A percentile compares a stretch with the other conserved stretches of the same genome.
phyloP scores from a whole-genome alignment of 164 flowering plant genomes.

The Magnolia changhungtana region DNA sequence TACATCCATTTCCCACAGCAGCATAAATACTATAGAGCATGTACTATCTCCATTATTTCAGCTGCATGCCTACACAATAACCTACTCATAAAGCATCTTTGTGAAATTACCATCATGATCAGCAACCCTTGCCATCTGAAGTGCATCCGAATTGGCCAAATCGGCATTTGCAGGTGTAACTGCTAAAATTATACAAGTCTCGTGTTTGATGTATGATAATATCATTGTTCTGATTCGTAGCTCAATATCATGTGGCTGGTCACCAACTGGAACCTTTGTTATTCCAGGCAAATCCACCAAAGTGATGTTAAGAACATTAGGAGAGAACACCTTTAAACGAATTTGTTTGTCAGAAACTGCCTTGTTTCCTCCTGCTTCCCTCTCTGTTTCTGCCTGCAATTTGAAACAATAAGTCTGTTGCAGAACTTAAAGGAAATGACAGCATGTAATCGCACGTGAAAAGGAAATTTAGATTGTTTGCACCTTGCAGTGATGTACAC shows the following conservation, averaged over 20 bases:
- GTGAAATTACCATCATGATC: constrained; percentile 37
- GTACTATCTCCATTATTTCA: background rate
- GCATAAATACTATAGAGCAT: background rate
- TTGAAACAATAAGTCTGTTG: background rate
- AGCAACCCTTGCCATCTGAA: constrained; percentile 41
- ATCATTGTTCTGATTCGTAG: constrained; percentile 41
- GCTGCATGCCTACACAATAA: constrained; percentile 1
- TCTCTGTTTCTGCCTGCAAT: constrained; percentile 38
- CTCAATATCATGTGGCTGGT: constrained; percentile 40
- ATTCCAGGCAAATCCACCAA: constrained; percentile 43
- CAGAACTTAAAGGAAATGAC: background rate
- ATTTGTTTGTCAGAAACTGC: constrained; percentile 41
- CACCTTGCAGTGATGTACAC: background rate
- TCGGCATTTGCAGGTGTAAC: constrained; percentile 43
- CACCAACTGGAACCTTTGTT: constrained; percentile 43
- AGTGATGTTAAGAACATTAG: constrained; percentile 40
- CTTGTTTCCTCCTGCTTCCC: constrained; percentile 39
- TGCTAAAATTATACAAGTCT: constrained; percentile 39
- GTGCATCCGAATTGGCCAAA: constrained; percentile 42
- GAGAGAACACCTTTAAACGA: constrained; percentile 36
- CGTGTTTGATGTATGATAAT: constrained; percentile 36
- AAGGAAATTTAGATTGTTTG: background rate
- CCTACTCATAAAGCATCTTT: constrained; percentile 3
- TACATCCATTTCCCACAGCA: background rate
- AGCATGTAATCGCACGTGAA: background rate